Evolutionary conservation across 345 rosid genomes (phyloP), one percentile per base, ranked within the genome.

Genomic region (Cardamine occulta): DNA sequence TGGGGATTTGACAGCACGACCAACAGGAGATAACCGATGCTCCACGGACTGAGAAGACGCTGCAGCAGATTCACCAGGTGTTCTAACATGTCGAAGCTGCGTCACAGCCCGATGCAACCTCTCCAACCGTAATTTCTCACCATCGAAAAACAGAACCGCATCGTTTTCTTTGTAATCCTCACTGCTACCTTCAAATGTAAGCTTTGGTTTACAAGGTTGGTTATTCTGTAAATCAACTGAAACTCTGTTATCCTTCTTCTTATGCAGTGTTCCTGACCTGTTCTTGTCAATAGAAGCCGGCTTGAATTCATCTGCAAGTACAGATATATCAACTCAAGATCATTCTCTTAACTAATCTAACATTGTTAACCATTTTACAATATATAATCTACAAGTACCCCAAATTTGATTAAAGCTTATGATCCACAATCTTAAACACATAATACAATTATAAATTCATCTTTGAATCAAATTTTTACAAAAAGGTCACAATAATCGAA

Each of bases 91-190:
- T 5, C 97, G 83, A 14, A 90, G 87, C 83, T 89, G 91, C 83
- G 86, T 93, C 55, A 93, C 90, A n/a, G 98, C 88, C 0, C 90
- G 82, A 64, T 90, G 97, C 54, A 90, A 82, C 34, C 88, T 79
- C 83, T 93, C 98, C 80, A 93, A 67, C 24, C 93, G 86, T 24
- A 90, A 89, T 0, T 82, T 84, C 76, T 82, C 80, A 13, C 97
- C 97, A 53, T 93, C 95, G n/a, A 89, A 92, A 76, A 92, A 88
- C 77, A 92, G 35, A 18, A 88, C 90, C 0, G 88, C 97, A 47
- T 91, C 97, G 52, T 85, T 86, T 14, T 91, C 95, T 63, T 84
- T 89, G 80, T 91, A 89, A 73, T 91, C 95, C 83, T 91, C 89
- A 31, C 88, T 88, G 37, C 89, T 89, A 21, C 97, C 97, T 81